Evolutionary conservation across 805 yeast genomes (phyloP).

Genomic region (Yamadazyma takamatsuzukensis): DNA sequence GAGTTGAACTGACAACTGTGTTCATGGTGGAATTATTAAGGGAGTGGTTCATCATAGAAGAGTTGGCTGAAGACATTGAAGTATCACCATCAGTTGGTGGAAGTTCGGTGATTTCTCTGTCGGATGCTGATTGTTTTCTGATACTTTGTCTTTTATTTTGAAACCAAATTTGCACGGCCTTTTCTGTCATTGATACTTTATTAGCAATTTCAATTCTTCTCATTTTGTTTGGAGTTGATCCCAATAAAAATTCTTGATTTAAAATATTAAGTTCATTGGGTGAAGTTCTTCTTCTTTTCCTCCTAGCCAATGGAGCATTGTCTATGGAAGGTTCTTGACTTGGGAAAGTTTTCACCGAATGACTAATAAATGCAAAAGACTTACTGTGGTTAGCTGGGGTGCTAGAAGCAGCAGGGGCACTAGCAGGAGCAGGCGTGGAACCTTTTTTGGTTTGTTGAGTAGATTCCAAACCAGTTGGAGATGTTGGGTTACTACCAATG

Average conservation of each 20-base stretch:
- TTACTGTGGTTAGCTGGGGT: constrained; percentile 12
- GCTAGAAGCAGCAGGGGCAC: constrained; percentile 3
- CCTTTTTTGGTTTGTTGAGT: too few relatives aligned
- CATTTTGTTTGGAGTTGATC: constrained; percentile 77
- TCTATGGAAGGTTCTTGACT: constrained; percentile 79
- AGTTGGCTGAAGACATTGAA: constrained; percentile 7
- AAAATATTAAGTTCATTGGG: constrained; percentile 80
- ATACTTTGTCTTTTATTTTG: constrained; percentile 89
- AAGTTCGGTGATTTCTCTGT: constrained; percentile 39
- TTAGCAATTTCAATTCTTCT: constrained; percentile 76
- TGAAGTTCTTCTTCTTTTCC: constrained; percentile 93
- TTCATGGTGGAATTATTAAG: constrained; percentile 5
- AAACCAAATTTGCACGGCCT: constrained; percentile 98
- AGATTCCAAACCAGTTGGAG: too few relatives aligned
- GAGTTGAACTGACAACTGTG: constrained; percentile 21
- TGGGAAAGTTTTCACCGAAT: constrained; percentile 86
- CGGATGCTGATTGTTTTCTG: constrained; percentile 44
- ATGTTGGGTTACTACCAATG: background rate
- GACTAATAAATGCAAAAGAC: constrained; percentile 84
- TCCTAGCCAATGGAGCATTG: constrained; percentile 87
- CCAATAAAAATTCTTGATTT: constrained; percentile 71
- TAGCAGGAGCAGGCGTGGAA: constrained; percentile 11
- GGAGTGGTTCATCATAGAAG: constrained; percentile 4
- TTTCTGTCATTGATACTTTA: constrained; percentile 89
- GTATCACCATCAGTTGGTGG: constrained; percentile 35